Evolutionary conservation across 345 rosid genomes (phyloP), one percentile per base, ranked within the genome.

Genomic region (Pelargonium nanum): DNA sequence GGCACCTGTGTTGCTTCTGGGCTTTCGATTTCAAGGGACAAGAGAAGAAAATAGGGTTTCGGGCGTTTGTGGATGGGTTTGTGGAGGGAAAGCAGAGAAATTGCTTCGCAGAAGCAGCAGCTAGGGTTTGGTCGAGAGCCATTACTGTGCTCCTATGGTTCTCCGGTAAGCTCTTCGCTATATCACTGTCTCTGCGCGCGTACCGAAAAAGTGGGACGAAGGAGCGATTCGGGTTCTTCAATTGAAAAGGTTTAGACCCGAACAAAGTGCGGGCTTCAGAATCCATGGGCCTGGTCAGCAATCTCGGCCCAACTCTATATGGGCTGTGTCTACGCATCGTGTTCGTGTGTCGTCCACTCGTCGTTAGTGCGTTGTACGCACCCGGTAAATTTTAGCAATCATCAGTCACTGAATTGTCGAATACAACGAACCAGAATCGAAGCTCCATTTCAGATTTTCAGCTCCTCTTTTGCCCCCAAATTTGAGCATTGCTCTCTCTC

Each of bases 41-140:
- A 25, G 34, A 62, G 34, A 22, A 16, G 69, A n/a, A n/a, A n/a
- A 53, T 8, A 63, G 65, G 57, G 22, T 16, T 51, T 55, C 61
- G 66, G 53, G 66, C 0, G 59, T 44, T 56, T 1, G 71, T 4
- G 25, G 52, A 5, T 45, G 68, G 45, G 70, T 53, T 72, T 26
- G 16, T 17, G 3, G n/a, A n/a, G n/a, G 60, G 70, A 17, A 58
- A 3, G 26, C 65, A 54, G 60, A 54, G 48, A 10, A 40, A 40
- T 40, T 10, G 10, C 16, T 12, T 40, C 48, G 48, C 48, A 40
- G 48, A 40, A 40, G 48, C 16, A 9, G 48, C 15, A 6, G 55
- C 21, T 4, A 52, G 55, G 13, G 55, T 4, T 52, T 52, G 55
- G 21, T 19, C 21, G 6, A 52, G 0, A 8, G 55, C 55, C 55